Evolutionary conservation across 176 grass and related monocot species (phyloP).

Genomic region (Triticum urartu): DNA sequence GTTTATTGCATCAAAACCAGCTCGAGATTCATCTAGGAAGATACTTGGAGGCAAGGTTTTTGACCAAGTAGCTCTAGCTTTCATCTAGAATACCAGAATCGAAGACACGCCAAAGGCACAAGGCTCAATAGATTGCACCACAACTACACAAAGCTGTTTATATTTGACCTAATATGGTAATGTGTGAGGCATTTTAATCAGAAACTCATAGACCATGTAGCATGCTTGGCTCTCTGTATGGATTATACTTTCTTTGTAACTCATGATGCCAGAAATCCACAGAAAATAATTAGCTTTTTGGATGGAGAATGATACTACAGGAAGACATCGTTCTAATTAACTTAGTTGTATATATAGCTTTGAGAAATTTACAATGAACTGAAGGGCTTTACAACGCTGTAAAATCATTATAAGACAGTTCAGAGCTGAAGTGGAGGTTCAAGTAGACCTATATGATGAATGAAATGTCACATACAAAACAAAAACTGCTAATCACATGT

Average conservation of each 20-base stretch:
- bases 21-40: neutral
- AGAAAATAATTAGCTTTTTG: neutral
- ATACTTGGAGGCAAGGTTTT: neutral
- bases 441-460: no score
- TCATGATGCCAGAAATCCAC: neutral
- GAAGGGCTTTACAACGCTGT: no score
- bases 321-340: neutral
- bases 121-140: neutral
- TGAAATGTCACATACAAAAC: no score
- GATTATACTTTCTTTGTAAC: neutral
- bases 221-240: neutral
- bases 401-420: no score
- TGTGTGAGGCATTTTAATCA: neutral
- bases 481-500: no score
- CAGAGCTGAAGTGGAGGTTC: no score
- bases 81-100: neutral
- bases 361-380: no score
- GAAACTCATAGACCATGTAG: neutral
- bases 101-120: neutral
- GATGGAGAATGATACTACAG: neutral
- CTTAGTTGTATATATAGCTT: no score
- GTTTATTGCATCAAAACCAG: neutral
- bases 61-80: conserved; percentile 19
- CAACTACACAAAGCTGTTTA: neutral
- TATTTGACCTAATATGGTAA: neutral